phyloP scores from a whole-genome alignment of 805 yeast genomes.

The Maudiozyma serrabonitensis region DNA sequence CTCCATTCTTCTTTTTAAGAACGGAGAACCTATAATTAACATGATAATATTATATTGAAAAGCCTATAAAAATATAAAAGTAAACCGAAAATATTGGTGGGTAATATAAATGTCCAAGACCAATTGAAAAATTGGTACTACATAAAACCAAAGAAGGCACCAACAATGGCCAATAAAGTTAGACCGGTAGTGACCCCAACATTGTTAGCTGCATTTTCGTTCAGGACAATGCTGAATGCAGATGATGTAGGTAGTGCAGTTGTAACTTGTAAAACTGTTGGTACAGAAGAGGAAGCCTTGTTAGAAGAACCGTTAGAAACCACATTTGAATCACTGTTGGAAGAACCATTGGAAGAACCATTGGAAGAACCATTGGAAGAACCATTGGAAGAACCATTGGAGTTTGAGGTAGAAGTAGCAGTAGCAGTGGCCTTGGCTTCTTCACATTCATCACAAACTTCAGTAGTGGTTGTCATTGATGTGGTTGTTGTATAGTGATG shows the following conservation, averaged over 20 bases:
- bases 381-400: not conserved
- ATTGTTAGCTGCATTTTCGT: constrained; percentile 3
- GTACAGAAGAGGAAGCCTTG: not conserved
- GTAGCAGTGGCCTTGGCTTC: constrained; percentile 6
- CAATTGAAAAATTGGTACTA: not conserved
- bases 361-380: constrained; percentile 4
- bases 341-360: not conserved
- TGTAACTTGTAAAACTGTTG: constrained; percentile 1
- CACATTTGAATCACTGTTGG: not conserved
- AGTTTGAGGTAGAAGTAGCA: constrained; percentile 4
- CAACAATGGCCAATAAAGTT: not conserved
- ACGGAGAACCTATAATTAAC: too few species aligned
- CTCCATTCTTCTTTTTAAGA: too few species aligned
- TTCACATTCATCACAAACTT: not conserved
- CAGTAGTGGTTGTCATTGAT: not conserved
- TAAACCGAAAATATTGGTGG: too few species aligned
- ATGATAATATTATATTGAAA: too few species aligned
- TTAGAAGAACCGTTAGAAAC: not conserved
- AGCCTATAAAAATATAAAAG: too few species aligned
- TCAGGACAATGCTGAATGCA: not conserved
- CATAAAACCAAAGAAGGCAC: constrained; percentile 1
- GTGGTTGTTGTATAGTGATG: constrained; percentile 1
- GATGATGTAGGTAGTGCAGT: not conserved
- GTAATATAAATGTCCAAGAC: too few species aligned
- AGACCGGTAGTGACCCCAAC: not conserved